These are phyloP conservation scores for Dittrichia graveolens DNA, from an alignment of 129 eudicot species.

Conservation along the genomic window DNA sequence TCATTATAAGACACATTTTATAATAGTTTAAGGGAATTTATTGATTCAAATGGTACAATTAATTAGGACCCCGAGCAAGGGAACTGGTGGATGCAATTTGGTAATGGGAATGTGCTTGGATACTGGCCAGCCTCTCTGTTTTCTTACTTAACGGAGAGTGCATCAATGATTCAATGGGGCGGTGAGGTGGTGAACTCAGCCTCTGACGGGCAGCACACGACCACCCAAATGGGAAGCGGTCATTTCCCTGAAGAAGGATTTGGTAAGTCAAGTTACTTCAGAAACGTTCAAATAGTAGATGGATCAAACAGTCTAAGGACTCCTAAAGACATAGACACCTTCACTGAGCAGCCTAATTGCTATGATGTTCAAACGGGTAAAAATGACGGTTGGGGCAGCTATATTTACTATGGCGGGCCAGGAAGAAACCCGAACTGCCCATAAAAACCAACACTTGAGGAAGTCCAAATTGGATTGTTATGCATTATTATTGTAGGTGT, in stretches of 20 bases:
- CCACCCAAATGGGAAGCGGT: slow-evolving; percentile 94
- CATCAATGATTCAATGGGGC: slow-evolving; percentile 90
- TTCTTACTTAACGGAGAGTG: slow-evolving; percentile 70
- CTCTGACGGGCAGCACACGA: slow-evolving; percentile 80
- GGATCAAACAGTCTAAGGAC: slow-evolving; percentile 62
- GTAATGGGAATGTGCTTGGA: slow-evolving; percentile 69
- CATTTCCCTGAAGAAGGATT: slow-evolving; percentile 91
- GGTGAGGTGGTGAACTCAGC: slow-evolving; percentile 87
- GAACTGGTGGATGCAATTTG: slow-evolving; percentile 96
- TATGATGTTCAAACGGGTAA: slow-evolving; percentile 67
- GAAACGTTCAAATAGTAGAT: slow-evolving; percentile 74
- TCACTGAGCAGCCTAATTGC: slow-evolving; percentile 77
- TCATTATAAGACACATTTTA: not conserved
- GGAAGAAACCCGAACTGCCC: slow-evolving; percentile 73
- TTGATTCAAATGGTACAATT: slow-evolving; percentile 7
- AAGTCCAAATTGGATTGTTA: slow-evolving; percentile 16
- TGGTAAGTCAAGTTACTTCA: slow-evolving; percentile 69
- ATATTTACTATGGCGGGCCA: slow-evolving; percentile 84
- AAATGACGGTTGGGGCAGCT: slow-evolving; percentile 72
- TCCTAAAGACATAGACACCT: slow-evolving; percentile 59
- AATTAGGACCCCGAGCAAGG: slow-evolving; percentile 91
- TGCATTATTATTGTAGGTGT: slow-evolving; percentile 32
- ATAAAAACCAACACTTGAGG: not conserved
- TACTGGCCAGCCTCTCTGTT: slow-evolving; percentile 82
- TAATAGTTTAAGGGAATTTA: not conserved